Conservation (phyloP, 257 asterid genomes). For the Jacaranda copaia region DNA sequence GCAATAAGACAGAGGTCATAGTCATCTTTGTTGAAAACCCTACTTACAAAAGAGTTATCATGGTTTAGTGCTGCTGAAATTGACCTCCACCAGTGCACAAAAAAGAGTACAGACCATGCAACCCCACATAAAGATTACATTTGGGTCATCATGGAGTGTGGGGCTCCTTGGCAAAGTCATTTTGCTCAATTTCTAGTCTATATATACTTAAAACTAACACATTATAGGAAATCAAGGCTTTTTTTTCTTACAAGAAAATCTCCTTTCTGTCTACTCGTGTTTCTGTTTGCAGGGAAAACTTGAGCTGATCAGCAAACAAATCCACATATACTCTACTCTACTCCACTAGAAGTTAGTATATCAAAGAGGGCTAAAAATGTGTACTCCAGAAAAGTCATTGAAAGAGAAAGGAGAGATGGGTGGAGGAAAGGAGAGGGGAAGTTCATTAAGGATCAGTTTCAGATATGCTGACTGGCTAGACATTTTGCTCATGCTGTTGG, state of each 20-base stretch:
- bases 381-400: conserved; percentile 32
- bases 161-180: background rate
- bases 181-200: background rate
- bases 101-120: conserved; percentile 10
- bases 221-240: conserved; percentile 1
- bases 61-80: conserved; percentile 40
- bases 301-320: background rate
- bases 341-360: background rate
- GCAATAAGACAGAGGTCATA: conserved; percentile 30
- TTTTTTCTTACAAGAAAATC: background rate
- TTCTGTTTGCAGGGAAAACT: background rate
- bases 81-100: conserved; percentile 39
- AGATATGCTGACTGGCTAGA: conserved; percentile 79
- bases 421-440: conserved; percentile 32
- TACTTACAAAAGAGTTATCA: conserved; percentile 33
- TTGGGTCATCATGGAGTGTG: conserved; percentile 25
- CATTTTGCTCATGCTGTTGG: conserved; percentile 70
- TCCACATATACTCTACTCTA: background rate
- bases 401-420: conserved; percentile 26
- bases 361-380: conserved; percentile 32
- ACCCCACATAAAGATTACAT: conserved; percentile 29
- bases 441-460: conserved; percentile 51
- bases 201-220: background rate
- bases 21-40: conserved; percentile 42
- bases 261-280: background rate